Evolutionary conservation across 129 eudicot species (phyloP), one percentile per base, ranked within the genome.

Genomic region (Tanacetum coccineum): DNA sequence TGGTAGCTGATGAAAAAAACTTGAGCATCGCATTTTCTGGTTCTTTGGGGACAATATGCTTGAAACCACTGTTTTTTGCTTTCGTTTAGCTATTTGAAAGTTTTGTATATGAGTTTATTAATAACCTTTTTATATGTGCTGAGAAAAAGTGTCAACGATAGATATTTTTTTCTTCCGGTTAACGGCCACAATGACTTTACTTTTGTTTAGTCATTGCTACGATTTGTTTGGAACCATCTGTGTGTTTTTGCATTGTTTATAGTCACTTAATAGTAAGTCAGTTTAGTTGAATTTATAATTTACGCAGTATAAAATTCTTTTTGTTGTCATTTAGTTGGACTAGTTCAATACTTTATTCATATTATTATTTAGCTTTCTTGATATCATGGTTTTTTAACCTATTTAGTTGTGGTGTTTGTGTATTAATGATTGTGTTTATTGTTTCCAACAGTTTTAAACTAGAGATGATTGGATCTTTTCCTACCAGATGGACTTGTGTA

Each of bases 401-500:
- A n/a, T 30, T 61, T 28, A 11, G 13, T 9, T 20, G 13, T 53
- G n/a, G 14, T 59, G 45, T 26, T 15, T 60, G 69, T 45, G 32
- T 30, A 52, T 71, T 66, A 13, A 39, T 49, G 18, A 14, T 28
- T 49, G 17, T 46, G 71, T 66, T 42, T n/a, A 68, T 57, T 45
- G 53, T 76, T 44, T 70, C 61, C 67, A 21, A 22, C 72, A 87
- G 96, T 84, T 50, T 79, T 45, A 71, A 66, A 90, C n/a, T n/a
- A n/a, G n/a, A 74, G 80, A 92, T 92, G 98, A 88, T 92, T 70
- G 98, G 98, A 78, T 83, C 88, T 59, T 80, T 88, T 36, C 79
- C 88, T 62, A 85, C 98, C 66, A 85, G 98, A 82, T n/a, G 98
- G 91, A 71, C 96, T 87, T 76, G 84, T 83, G 98, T 92, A 86